These are phyloP conservation scores for Fusarium guadeloupense DNA, from an alignment of 2,329 filamentous ascomycete species.

Conservation along the genomic window DNA sequence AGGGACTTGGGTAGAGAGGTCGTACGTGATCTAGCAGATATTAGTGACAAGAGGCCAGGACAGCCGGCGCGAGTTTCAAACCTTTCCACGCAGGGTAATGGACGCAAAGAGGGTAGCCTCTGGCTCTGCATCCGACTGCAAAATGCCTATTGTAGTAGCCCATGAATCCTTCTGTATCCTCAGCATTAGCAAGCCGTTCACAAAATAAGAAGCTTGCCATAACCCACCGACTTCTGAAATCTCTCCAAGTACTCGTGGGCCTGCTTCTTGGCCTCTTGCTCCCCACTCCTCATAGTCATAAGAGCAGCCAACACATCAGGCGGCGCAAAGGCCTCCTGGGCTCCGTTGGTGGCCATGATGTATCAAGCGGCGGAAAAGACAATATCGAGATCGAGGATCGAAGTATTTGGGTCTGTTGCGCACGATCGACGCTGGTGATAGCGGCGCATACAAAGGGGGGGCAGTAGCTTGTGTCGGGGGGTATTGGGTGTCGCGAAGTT, in stretches of 20 bases:
- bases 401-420: constrained; percentile 28
- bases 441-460: constrained; percentile 41
- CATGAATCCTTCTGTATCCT: constrained; percentile 80
- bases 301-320: constrained; percentile 82
- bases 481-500: constrained; percentile 10
- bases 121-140: constrained; percentile 81
- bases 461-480: constrained; percentile 20
- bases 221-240: constrained; percentile 93
- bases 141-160: constrained; percentile 84
- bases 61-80: constrained; percentile 49
- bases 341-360: constrained; percentile 72
- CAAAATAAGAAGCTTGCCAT: neutral
- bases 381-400: neutral
- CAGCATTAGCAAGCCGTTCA: constrained; percentile 16
- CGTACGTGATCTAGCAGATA: constrained; percentile 85
- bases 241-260: constrained; percentile 91
- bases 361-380: constrained; percentile 19
- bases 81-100: constrained; percentile 97
- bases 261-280: constrained; percentile 84
- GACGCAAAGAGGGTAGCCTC: constrained; percentile 95
- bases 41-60: neutral
- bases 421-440: constrained; percentile 30
- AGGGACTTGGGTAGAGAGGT: constrained; percentile 85
- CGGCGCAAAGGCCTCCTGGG: constrained; percentile 78
- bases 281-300: constrained; percentile 88